phyloP scores from a whole-genome alignment of 805 yeast species.

The Candida nemodendra region DNA sequence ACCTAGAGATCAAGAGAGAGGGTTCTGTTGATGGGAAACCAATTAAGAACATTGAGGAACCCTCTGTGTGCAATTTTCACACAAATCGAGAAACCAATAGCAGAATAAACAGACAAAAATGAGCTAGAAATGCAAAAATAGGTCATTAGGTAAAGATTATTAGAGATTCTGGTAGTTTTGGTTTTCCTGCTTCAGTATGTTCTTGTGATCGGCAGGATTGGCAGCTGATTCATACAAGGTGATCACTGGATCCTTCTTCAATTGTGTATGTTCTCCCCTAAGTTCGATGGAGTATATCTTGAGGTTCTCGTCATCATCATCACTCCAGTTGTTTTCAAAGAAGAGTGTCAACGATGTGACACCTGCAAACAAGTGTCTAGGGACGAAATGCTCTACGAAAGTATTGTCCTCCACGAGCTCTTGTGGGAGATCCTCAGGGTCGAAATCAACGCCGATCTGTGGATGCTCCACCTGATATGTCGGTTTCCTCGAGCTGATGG shows the following conservation, averaged over 20 bases:
- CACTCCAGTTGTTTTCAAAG: constrained; percentile 63
- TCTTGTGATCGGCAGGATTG: constrained; percentile 84
- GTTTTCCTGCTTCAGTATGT: constrained; percentile 26
- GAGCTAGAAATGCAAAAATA: no score
- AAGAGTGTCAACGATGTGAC: constrained; percentile 66
- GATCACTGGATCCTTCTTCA: constrained; percentile 66
- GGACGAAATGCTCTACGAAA: constrained; percentile 80
- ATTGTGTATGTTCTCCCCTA: constrained; percentile 64
- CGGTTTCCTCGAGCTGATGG: constrained; percentile 47
- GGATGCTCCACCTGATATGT: constrained; percentile 63
- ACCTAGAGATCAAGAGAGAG: no score
- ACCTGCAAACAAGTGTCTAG: constrained; percentile 71
- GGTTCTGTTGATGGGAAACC: no score
- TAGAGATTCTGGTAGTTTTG: constrained; percentile 16
- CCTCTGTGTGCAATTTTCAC: no score
- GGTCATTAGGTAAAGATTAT: no score
- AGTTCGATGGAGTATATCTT: constrained; percentile 70
- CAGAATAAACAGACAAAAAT: no score
- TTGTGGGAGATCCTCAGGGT: constrained; percentile 17
- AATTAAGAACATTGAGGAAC: no score
- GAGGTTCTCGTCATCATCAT: constrained; percentile 56
- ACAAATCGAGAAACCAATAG: no score
- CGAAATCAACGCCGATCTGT: constrained; percentile 48
- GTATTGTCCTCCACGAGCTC: constrained; percentile 43
- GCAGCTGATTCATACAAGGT: constrained; percentile 89